Evolutionary conservation across 495 filamentous ascomycete genomes (phyloP), one percentile per base, ranked within the genome.

Genomic region (Talaromyces borbonicus): DNA sequence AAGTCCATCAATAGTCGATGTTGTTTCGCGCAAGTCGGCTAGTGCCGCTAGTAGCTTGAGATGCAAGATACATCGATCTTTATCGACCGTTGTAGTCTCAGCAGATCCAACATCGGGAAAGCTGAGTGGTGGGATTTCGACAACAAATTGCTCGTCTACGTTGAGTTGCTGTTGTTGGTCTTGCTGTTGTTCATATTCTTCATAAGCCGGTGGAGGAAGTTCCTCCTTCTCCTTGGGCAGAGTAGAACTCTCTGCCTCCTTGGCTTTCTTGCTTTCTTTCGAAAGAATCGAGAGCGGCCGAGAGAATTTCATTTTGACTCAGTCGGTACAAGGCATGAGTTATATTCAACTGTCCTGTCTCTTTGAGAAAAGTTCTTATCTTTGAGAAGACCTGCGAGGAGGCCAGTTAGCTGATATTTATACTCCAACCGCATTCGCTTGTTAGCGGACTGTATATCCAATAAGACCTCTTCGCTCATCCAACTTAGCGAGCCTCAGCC

Each of bases 1-100:
- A 4, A 87, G 63, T 1, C 78, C 77, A 51, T 85, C 78, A 4
- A 60, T 74, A 31, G 73, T 80, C 2, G 74, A 74, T 23, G 87
- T 60, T 9, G 75, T 69, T 48, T 88, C 77, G 43, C 81, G 82
- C 47, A 93, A 60, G 33, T 67, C 67, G 50, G 84, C 70, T 49
- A 93, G 76, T 14, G 78, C 75, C 43, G 79, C 77, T 8, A 94
- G 73, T 7, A 94, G 66, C 60, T 85, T 87, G 4, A 93, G 70
- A 59, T 94, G 87, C 6, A 77, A 82, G 8, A 87, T 71, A 53
- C 83, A 87, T 36, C 77, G 58, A 40, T 69, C 60, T 9, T 47
- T 41, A 8, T 60, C 66, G 27, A 63, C 53, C 4, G 57, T 58
- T 7, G 32, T 36, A 16, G 15, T 8, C 32, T 36, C 32, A 7